phyloP scores from a whole-genome alignment of 225 moss, liverwort and hornwort species.

The Lunularia cruciata region DNA sequence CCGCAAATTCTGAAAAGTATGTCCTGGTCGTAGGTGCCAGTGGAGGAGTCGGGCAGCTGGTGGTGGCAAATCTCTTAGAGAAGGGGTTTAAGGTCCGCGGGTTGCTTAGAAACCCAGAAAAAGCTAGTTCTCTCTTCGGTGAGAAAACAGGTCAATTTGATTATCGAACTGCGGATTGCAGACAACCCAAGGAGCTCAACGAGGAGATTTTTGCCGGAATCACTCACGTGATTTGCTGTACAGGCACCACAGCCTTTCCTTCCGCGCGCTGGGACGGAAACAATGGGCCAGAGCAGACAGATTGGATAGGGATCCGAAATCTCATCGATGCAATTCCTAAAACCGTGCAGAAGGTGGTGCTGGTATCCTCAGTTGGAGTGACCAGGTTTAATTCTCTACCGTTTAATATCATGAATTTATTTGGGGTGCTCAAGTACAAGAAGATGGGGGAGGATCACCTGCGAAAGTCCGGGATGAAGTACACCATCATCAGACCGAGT shows the following conservation, averaged over 20 bases:
- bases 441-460: constrained; percentile 90
- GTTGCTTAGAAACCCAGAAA: constrained; percentile 67
- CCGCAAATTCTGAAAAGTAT: constrained; percentile 44
- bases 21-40: constrained; percentile 86
- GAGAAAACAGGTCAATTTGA: constrained; percentile 57
- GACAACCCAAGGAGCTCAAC: constrained; percentile 57
- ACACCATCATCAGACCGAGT: constrained; percentile 89
- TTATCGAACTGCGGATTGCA: constrained; percentile 59
- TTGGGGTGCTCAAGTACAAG: constrained; percentile 95
- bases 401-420: constrained; percentile 84
- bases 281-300: constrained; percentile 92
- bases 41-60: constrained; percentile 92
- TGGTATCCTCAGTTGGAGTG: constrained; percentile 91
- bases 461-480: constrained; percentile 61
- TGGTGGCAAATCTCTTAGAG: constrained; percentile 82
- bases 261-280: constrained; percentile 80
- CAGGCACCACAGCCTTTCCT: constrained; percentile 96
- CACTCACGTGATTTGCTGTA: constrained; percentile 87
- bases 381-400: constrained; percentile 75
- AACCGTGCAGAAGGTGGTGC: constrained; percentile 59
- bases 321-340: constrained; percentile 63
- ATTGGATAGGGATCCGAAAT: constrained; percentile 92
- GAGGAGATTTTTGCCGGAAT: constrained; percentile 65
- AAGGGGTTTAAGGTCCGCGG: constrained; percentile 74
- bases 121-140: constrained; percentile 77